A percentile compares a stretch with the other conserved stretches of the same genome.
Conservation (phyloP, 2,329 filamentous ascomycete species). For the Fonsecaea monophora region DNA sequence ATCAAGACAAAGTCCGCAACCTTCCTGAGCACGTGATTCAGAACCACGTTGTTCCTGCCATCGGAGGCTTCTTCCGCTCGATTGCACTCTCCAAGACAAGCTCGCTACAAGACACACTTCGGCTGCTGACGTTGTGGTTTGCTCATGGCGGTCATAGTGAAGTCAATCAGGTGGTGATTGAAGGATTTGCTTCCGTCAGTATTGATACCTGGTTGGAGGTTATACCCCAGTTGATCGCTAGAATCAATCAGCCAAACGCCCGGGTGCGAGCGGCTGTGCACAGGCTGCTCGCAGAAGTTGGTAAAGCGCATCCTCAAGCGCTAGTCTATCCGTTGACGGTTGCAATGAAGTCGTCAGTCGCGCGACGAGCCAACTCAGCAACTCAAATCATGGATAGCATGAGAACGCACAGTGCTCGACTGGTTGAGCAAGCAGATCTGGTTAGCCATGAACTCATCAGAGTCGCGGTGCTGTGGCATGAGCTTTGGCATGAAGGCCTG, state of each 20-base stretch:
- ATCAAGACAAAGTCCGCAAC: conserved; percentile 57
- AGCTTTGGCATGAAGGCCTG: conserved; percentile 97
- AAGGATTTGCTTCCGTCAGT: conserved; percentile 89
- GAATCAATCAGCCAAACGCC: conserved; percentile 94
- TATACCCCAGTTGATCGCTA: conserved; percentile 93
- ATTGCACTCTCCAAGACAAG: conserved; percentile 90
- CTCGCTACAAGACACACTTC: conserved; percentile 92
- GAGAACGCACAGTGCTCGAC: conserved; percentile 87
- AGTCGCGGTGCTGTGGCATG: conserved; percentile 97
- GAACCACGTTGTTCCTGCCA: conserved; percentile 87
- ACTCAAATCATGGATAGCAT: conserved; percentile 97
- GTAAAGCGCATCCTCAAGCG: conserved; percentile 91
- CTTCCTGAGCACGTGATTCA: conserved; percentile 63
- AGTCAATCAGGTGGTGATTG: conserved; percentile 85
- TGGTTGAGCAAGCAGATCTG: conserved; percentile 93
- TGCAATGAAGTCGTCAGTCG: conserved; percentile 93
- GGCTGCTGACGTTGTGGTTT: conserved; percentile 94
- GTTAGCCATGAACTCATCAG: conserved; percentile 97
- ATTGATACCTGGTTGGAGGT: conserved; percentile 99
- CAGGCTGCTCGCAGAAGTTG: conserved; percentile 88
- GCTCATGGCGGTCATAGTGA: conserved; percentile 86
- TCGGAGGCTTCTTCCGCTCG: conserved; percentile 96
- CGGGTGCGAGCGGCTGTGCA: conserved; percentile 90
- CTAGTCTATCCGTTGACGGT: conserved; percentile 97
- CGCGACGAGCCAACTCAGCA: conserved; percentile 83